Conservation (phyloP, 2,329 filamentous ascomycete genomes). For the Fusarium longipes region DNA sequence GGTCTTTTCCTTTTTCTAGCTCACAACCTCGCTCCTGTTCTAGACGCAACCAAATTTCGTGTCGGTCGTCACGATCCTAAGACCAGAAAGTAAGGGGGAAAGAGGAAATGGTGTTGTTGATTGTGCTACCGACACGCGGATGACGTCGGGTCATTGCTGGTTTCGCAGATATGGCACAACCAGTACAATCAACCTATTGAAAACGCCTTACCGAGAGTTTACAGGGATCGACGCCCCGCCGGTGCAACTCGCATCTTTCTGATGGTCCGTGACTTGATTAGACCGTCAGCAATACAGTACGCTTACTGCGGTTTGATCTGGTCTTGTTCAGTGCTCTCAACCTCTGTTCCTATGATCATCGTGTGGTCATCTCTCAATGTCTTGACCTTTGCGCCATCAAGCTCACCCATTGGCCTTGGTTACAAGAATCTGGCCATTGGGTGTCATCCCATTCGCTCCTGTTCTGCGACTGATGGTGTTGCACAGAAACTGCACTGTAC, state of each 20-base stretch:
- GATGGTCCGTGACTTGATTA: conserved; percentile 33
- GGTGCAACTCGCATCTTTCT: conserved; percentile 6
- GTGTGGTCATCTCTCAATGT: conserved; percentile 17
- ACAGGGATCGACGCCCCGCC: conserved; percentile 42
- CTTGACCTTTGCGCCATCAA: conserved; percentile 12
- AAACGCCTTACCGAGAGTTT: conserved; percentile 46
- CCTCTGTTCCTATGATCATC: conserved; percentile 24
- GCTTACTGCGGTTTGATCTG: not conserved
- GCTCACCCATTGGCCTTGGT: conserved; percentile 13
- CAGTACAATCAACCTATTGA: conserved; percentile 48
- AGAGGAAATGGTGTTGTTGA: conserved; percentile 29
- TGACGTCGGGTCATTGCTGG: conserved; percentile 35
- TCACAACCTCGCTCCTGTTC: conserved; percentile 11
- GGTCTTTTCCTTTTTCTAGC: conserved; percentile 8
- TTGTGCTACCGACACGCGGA: conserved; percentile 8
- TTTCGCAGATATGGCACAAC: conserved; percentile 36
- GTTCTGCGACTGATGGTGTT: conserved; percentile 19
- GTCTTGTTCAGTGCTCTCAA: conserved; percentile 5
- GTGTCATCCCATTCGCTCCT: conserved; percentile 15
- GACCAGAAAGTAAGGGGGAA: conserved; percentile 22
- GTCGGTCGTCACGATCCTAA: conserved; percentile 16
- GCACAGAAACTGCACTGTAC: not conserved
- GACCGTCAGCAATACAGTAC: conserved; percentile 25
- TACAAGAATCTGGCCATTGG: conserved; percentile 5
- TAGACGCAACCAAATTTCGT: not conserved